phyloP scores from a whole-genome alignment of 805 yeast species.

The Yarrowia sp. region DNA sequence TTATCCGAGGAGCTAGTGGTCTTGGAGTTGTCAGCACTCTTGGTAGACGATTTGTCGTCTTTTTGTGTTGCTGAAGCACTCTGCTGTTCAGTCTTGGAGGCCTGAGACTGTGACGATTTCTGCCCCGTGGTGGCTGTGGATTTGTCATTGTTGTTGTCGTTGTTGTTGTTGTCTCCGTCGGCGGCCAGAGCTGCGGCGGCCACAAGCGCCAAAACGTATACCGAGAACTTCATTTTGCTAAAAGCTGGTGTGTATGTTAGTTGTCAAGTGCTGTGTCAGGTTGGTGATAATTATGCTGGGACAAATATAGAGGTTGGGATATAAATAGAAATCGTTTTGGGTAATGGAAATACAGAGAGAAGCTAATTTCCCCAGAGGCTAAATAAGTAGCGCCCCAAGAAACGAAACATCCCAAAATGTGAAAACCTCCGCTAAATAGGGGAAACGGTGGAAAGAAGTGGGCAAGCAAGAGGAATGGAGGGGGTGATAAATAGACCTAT shows the following conservation, averaged over 20 bases:
- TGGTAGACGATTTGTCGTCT: slow-evolving; percentile 18
- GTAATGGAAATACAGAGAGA: slow-evolving; percentile 30
- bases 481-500: not conserved
- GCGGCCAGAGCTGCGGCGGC: slow-evolving; percentile 30
- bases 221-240: slow-evolving; percentile 24
- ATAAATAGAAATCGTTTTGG: slow-evolving; percentile 37
- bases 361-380: slow-evolving; percentile 26
- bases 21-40: slow-evolving; percentile 7
- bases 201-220: slow-evolving; percentile 27
- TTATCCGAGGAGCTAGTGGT: slow-evolving; percentile 12
- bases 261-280: not conserved
- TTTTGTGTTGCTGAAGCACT: slow-evolving; percentile 24
- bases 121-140: slow-evolving; percentile 33
- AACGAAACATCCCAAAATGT: not conserved
- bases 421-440: slow-evolving; percentile 1
- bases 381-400: not conserved
- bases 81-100: slow-evolving; percentile 22
- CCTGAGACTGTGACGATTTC: slow-evolving; percentile 27
- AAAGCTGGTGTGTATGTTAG: not conserved
- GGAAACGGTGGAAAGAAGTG: not conserved
- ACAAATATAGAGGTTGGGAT: slow-evolving; percentile 18
- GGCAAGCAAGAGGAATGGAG: not conserved
- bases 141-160: slow-evolving; percentile 29
- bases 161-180: slow-evolving; percentile 26
- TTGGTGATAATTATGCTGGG: slow-evolving; percentile 19